phyloP scores from a whole-genome alignment of 345 rosid genomes.

The Hibiscus syriacus region DNA sequence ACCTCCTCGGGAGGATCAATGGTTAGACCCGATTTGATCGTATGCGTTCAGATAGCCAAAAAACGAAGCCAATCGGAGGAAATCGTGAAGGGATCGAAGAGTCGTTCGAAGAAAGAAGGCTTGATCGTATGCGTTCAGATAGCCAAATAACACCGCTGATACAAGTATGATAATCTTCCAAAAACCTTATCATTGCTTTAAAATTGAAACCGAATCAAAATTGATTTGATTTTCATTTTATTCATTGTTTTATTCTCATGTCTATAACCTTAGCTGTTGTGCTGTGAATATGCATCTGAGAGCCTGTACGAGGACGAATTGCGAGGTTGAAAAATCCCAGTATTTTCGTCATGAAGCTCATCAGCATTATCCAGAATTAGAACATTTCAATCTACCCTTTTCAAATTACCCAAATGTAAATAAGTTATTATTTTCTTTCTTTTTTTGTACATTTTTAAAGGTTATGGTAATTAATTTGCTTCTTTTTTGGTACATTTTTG shows the following conservation, averaged over 20 bases:
- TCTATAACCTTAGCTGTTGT: background rate
- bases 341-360: background rate
- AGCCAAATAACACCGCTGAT: constrained; percentile 28
- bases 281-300: background rate
- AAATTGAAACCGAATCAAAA: background rate
- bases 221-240: constrained; percentile 5
- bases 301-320: background rate
- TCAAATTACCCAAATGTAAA: too few relatives aligned
- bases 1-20: constrained; percentile 59
- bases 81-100: constrained; percentile 50
- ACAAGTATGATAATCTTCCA: constrained; percentile 35
- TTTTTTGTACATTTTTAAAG: too few relatives aligned
- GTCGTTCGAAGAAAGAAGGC: constrained; percentile 86
- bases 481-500: too few relatives aligned
- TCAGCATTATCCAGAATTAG: too few relatives aligned
- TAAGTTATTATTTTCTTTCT: too few relatives aligned
- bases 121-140: constrained; percentile 48
- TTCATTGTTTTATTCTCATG: background rate
- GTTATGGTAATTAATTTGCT: too few relatives aligned
- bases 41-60: background rate
- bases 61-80: constrained; percentile 18
- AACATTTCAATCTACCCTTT: too few relatives aligned
- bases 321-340: background rate
- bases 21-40: background rate
- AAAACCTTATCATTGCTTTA: background rate